Conservation (phyloP, 768 basidiomycete genomes). For the Pisolithus marmoratus region DNA sequence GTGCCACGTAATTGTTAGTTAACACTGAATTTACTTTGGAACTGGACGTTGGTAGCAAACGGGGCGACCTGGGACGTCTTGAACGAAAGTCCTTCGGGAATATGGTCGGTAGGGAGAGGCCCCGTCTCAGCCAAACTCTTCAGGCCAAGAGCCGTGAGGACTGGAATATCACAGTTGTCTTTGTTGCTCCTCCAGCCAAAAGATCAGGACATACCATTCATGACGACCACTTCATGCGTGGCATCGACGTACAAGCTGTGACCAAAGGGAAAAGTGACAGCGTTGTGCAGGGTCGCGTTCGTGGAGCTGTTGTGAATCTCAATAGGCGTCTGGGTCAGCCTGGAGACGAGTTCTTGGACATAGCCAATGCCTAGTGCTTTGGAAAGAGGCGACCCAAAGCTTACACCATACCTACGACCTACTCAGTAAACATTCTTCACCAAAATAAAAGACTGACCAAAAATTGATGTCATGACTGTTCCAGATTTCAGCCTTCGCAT, state of each 20-base stretch:
- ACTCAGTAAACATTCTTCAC: background rate
- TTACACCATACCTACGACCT: constrained; percentile 46
- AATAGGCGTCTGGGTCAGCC: constrained; percentile 69
- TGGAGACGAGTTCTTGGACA: constrained; percentile 74
- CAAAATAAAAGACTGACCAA: constrained; percentile 8
- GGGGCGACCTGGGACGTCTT: constrained; percentile 69
- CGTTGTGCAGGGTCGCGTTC: constrained; percentile 69
- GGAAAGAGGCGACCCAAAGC: constrained; percentile 72
- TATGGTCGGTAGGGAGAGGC: constrained; percentile 64
- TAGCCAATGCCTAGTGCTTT: constrained; percentile 70
- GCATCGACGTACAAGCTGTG: constrained; percentile 78
- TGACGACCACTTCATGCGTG: constrained; percentile 78
- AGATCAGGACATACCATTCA: constrained; percentile 49
- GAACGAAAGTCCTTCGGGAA: constrained; percentile 57
- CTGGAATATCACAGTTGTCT: constrained; percentile 27
- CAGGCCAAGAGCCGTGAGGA: constrained; percentile 76
- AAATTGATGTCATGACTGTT: constrained; percentile 1
- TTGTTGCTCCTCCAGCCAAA: background rate
- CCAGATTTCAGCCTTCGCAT: background rate
- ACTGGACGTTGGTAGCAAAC: constrained; percentile 79
- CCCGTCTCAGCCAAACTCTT: constrained; percentile 60
- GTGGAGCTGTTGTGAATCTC: constrained; percentile 67
- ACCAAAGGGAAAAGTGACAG: constrained; percentile 60
- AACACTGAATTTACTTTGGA: constrained; percentile 58
- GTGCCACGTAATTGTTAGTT: background rate